Evolutionary conservation across 2,329 filamentous ascomycete species (phyloP), one percentile per base, ranked within the genome.

Genomic region (Fusarium xyrophilum): DNA sequence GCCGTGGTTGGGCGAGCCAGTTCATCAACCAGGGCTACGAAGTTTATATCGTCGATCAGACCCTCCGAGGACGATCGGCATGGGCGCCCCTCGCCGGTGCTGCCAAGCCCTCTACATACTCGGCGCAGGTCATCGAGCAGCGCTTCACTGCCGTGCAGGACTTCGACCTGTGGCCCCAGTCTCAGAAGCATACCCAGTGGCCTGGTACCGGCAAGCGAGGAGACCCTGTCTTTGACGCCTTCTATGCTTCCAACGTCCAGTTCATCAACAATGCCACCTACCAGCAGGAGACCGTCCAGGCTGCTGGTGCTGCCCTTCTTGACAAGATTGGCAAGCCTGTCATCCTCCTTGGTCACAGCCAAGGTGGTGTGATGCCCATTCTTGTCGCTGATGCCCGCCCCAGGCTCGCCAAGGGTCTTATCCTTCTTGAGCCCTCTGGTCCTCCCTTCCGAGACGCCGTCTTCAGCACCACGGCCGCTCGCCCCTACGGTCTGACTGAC

Each of bases 401-500:
- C 7, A 48, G 75, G 15, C 76, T 83, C 11, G 77, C 81, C 11
- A 77, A 78, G 53, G 80, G 75, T 0, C 71, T 85, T 3, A 72
- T 85, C 9, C 73, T 79, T 1, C 72, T 85, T 11, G 84, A 86
- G 70, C 83, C 83, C 1, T 76, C 76, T 0, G 83, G 83, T 0
- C 83, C 83, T 21, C 83, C 82, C 0, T 86, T 85, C 70, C 73
- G 67, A 28, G 80, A 84, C 7, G 76, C 75, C 7, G 71, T 79
- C 43, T 78, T 82, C 28, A n/a, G 44, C 39, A 77, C 69, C 23
- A 71, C 62, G 2, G 62, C 77, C 0, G 73, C 76, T 4, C 74
- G 79, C 2, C 68, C 77, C 5, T 87, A 79, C 67, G 85, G 84
- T 7, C 68, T 87, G 19, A 80, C 83, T 5, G 79, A 83, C 47